A percentile compares a stretch with the other conserved stretches of the same genome.
Evolutionary conservation across 805 yeast genomes (phyloP).

Genomic region (Groenewaldozyma salmanticensis): DNA sequence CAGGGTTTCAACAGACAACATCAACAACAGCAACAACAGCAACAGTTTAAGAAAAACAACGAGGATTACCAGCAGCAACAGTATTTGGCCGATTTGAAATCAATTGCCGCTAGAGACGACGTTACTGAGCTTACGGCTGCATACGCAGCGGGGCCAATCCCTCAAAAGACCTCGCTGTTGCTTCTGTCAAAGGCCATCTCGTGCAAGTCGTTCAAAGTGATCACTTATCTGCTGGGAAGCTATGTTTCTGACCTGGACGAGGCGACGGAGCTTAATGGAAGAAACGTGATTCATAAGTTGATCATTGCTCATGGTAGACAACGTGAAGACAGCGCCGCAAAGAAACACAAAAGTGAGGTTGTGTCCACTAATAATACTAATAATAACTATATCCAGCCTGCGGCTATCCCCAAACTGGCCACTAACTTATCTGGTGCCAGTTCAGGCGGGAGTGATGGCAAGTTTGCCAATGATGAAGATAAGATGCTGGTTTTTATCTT

Average conservation of each 20-base stretch:
- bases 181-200: slow-evolving; percentile 58
- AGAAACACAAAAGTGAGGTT: not conserved
- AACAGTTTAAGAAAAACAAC: too few relatives aligned
- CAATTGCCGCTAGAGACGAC: slow-evolving; percentile 35
- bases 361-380: not conserved
- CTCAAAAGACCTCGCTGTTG: slow-evolving; percentile 34
- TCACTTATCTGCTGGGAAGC: slow-evolving; percentile 41
- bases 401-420: slow-evolving; percentile 44
- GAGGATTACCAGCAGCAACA: too few relatives aligned
- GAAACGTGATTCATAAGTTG: slow-evolving; percentile 80
- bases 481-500: slow-evolving; percentile 54
- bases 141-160: slow-evolving; percentile 28
- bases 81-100: slow-evolving; percentile 11
- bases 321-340: not conserved
- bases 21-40: not conserved
- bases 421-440: slow-evolving; percentile 42
- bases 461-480: slow-evolving; percentile 46
- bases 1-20: slow-evolving; percentile 4
- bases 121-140: slow-evolving; percentile 33
- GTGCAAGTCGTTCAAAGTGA: slow-evolving; percentile 44
- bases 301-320: slow-evolving; percentile 65
- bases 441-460: slow-evolving; percentile 52
- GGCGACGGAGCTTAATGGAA: slow-evolving; percentile 62
- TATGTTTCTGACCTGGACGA: slow-evolving; percentile 48
- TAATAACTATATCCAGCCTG: slow-evolving; percentile 30